Evolutionary conservation across 2,329 filamentous ascomycete species (phyloP).

Genomic region (Lizonia empirigonia): DNA sequence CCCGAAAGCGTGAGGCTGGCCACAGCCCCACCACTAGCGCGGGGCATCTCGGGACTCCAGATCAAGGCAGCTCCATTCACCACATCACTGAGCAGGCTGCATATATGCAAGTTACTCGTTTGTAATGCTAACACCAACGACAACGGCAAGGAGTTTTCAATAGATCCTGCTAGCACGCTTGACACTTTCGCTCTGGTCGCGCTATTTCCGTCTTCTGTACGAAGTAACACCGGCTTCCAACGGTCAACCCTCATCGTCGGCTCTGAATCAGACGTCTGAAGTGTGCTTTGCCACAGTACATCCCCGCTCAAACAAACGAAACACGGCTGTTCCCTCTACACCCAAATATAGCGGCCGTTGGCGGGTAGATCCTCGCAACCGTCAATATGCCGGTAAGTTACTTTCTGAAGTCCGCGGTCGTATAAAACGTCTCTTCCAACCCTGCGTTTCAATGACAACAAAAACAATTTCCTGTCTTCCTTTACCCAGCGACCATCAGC

Average conservation of each 20-base stretch:
- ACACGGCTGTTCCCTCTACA: slow-evolving; percentile 6
- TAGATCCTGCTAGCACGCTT: neutral
- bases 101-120: neutral
- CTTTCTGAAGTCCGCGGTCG: neutral
- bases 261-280: slow-evolving; percentile 26
- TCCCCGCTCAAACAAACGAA: slow-evolving; percentile 17
- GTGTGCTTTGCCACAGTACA: slow-evolving; percentile 5
- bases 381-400: slow-evolving; percentile 41
- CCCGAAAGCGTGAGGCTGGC: neutral
- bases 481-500: neutral
- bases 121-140: too few relatives aligned
- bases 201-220: slow-evolving; percentile 25
- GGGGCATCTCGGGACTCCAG: slow-evolving; percentile 26
- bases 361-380: slow-evolving; percentile 6
- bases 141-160: too few relatives aligned
- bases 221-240: slow-evolving; percentile 32
- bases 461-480: neutral
- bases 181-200: neutral
- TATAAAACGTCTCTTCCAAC: slow-evolving; percentile 14
- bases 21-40: slow-evolving; percentile 17
- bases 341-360: slow-evolving; percentile 21
- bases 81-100: slow-evolving; percentile 3
- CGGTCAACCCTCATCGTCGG: slow-evolving; percentile 13
- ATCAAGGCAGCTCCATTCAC: slow-evolving; percentile 30
- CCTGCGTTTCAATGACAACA: neutral